A percentile compares a stretch with the other conserved stretches of the same genome.
Conservation (phyloP, 2,329 filamentous ascomycete genomes). For the Beauveria medogensis region DNA sequence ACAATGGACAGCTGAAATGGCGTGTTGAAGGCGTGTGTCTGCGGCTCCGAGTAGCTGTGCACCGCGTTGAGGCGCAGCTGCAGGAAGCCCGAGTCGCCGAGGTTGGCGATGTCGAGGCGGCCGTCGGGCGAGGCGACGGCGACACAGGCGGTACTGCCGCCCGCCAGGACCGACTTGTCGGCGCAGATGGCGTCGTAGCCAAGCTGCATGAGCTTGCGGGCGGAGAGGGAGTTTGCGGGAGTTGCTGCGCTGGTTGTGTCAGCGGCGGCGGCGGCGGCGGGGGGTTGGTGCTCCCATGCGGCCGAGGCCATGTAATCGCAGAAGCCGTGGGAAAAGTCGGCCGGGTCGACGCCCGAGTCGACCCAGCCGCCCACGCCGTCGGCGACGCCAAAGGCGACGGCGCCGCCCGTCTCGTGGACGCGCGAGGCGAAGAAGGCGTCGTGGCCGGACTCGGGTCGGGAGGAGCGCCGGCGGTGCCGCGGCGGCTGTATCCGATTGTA, state of each 20-base stretch:
- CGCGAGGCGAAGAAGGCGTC: conserved; percentile 91
- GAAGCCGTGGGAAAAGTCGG: conserved; percentile 88
- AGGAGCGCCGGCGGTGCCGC: conserved; percentile 24
- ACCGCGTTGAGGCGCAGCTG: conserved; percentile 81
- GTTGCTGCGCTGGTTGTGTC: conserved; percentile 10
- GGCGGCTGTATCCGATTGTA: conserved; percentile 50
- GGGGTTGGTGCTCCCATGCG: conserved; percentile 48
- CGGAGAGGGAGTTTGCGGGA: conserved; percentile 35
- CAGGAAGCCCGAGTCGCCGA: conserved; percentile 91
- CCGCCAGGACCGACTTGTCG: conserved; percentile 66
- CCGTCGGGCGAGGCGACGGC: conserved; percentile 68
- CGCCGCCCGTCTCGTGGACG: conserved; percentile 60
- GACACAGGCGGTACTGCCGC: conserved; percentile 89
- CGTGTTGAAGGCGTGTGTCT: conserved; percentile 97
- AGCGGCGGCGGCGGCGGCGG: background rate
- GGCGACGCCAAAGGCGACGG: conserved; percentile 79
- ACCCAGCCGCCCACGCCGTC: conserved; percentile 96
- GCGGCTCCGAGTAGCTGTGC: conserved; percentile 71
- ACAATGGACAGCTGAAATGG: conserved; percentile 90
- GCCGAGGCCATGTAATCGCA: conserved; percentile 86
- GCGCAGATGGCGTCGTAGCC: conserved; percentile 77
- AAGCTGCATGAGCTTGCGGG: conserved; percentile 66
- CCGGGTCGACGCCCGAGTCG: conserved; percentile 85
- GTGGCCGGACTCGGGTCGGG: conserved; percentile 73
- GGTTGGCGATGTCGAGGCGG: conserved; percentile 77